Evolutionary conservation across 202 grass and related monocot genomes (phyloP).

Genomic region (Zoysia matrella): DNA sequence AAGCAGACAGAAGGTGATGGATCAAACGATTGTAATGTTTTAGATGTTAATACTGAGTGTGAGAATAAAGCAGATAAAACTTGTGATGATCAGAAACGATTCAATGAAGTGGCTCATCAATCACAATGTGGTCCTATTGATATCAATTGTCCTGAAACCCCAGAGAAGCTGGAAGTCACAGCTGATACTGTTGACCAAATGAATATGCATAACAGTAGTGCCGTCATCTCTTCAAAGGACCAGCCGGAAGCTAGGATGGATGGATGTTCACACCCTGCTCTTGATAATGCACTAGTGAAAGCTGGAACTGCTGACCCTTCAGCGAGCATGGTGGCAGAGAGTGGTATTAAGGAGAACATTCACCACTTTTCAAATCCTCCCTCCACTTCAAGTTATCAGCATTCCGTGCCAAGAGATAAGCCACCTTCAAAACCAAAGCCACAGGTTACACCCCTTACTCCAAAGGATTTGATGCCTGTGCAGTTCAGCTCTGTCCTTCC

Average conservation of each 20-base stretch:
- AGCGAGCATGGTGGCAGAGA: constrained; percentile 29
- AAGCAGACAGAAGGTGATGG: constrained; percentile 35
- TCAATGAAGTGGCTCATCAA: constrained; percentile 25
- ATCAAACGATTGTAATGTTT: constrained; percentile 36
- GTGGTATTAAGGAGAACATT: constrained; percentile 37
- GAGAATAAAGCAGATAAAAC: constrained; percentile 41
- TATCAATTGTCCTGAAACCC: constrained; percentile 50
- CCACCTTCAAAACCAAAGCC: constrained; percentile 42
- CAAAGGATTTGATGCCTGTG: constrained; percentile 74
- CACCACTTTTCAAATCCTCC: constrained; percentile 29
- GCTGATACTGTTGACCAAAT: constrained; percentile 40
- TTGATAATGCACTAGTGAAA: constrained; percentile 25
- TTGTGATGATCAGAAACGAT: constrained; percentile 23
- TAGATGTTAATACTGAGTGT: constrained; percentile 31
- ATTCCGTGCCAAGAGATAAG: constrained; percentile 35
- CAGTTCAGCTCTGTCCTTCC: constrained; percentile 57
- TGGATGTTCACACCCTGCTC: constrained; percentile 35
- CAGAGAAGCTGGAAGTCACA: constrained; percentile 29
- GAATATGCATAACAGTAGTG: constrained; percentile 13
- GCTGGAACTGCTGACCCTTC: constrained; percentile 26
- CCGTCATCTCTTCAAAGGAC: constrained; percentile 32
- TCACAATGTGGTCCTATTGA: constrained; percentile 39
- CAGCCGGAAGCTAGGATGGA: constrained; percentile 35
- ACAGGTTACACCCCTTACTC: constrained; percentile 50
- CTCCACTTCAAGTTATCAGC: constrained; percentile 39